Evolutionary conservation across 2,329 filamentous ascomycete species (phyloP).

Genomic region (Verticillium isaacii): DNA sequence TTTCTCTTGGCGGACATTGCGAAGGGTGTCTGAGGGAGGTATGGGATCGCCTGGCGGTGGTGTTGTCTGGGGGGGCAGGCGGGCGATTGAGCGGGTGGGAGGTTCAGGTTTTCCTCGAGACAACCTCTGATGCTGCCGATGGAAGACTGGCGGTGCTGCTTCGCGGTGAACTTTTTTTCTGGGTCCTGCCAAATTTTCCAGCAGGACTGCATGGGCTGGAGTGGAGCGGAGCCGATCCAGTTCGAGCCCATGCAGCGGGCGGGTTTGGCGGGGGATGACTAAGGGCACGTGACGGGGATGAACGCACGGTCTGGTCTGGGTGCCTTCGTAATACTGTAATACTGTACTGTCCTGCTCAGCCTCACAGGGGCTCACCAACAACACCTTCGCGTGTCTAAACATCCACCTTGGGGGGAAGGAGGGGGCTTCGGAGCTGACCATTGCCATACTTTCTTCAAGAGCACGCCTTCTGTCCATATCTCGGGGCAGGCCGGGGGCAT

Average conservation of each 20-base stretch:
- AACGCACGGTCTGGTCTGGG: no score
- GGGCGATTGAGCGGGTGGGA: not conserved
- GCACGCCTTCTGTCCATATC: no score
- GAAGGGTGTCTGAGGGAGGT: not conserved
- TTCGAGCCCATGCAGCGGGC: no score
- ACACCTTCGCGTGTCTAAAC: no score
- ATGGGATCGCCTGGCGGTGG: not conserved
- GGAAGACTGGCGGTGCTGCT: not conserved
- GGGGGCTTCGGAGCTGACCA: no score
- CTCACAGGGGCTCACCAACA: no score
- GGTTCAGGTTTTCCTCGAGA: not conserved
- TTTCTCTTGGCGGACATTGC: conserved; percentile 59
- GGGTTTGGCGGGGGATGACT: not conserved
- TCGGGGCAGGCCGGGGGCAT: no score
- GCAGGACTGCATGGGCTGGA: not conserved
- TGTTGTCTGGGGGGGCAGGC: not conserved
- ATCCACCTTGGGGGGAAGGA: no score
- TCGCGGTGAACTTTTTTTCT: conserved; percentile 5
- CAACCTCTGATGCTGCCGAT: not conserved
- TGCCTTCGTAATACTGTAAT: no score
- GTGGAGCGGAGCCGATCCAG: not conserved
- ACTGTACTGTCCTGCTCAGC: no score
- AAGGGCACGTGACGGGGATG: not conserved
- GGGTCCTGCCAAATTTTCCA: conserved; percentile 4
- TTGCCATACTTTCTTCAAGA: no score